Base-by-base conservation (phyloP, 73 alveolate genomes). In the Paramecium primaurelia region DNA sequence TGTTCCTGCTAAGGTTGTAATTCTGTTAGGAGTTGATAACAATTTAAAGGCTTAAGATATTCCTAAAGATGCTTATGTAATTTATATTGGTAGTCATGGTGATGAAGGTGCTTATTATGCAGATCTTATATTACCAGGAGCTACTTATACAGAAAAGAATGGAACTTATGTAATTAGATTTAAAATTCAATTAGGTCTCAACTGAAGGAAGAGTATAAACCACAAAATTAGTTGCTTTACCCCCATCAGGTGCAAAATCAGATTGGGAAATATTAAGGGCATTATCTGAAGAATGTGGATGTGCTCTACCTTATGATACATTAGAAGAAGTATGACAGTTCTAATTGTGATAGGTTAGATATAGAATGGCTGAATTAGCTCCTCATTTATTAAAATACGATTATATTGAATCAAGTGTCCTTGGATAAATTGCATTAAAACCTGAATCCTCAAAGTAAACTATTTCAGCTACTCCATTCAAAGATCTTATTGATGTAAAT, bases 81-180 rank as follows among this genome's bases (percentile, higher is more conserved):
- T 97, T 1, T 97, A 97, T 83, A 88, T 93, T 71, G 99, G 99
- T 8, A 97, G 97, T 59, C 96, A 93, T 95, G 99, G 99, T 28
- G 99, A 97, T 85, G 97, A 95, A 92, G 99, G 99, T 12, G 99
- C 99, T 6, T 91, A 94, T 95, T 94, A 96, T 86, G 98, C 99
- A 18, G 98, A 97, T 88, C 59, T 97, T 4, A 92, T 96, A 32
- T 91, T 97, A 8, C 99, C 99, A 40, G 97, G 97, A 26, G 97
- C 98, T 25, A 95, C 99, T 11, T 97, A 97, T 86, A 86, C 93
- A 28, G 99, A 97, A 71, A 97, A 97, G 92, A 69, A 93, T 73
- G 99, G 96, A 6, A 83, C 96, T 12, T 97, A 93, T 71, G 99
- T 64, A 64, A 64, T 58, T 3, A 9, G 3, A 9, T 20, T 20